Evolutionary conservation across 345 rosid species (phyloP).

Genomic region (Draba incana): DNA sequence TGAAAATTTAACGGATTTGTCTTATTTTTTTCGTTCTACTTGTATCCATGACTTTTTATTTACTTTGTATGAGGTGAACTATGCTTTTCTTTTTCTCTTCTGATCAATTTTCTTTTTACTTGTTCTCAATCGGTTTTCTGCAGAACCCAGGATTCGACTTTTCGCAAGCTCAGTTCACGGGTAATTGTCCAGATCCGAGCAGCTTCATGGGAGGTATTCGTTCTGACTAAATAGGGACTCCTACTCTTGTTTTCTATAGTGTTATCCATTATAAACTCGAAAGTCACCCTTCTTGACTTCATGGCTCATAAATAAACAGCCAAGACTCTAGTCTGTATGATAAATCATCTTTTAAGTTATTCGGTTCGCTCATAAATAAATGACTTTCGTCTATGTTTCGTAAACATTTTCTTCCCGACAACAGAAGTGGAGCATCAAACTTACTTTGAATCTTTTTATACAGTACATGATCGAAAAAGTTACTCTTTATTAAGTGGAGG

Average conservation of each 20-base stretch:
- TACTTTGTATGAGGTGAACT: conserved; percentile 8
- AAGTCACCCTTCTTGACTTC: background rate
- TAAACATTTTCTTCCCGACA: background rate
- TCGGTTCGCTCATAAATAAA: background rate
- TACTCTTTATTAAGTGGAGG: background rate
- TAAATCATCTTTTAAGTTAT: conserved; percentile 3
- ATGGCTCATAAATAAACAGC: conserved; percentile 23
- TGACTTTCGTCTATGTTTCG: background rate
- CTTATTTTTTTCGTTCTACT: conserved; percentile 1
- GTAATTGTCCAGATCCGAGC: conserved; percentile 88
- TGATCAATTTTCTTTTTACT: background rate
- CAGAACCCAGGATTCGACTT: conserved; percentile 99
- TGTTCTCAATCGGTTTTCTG: conserved; percentile 10
- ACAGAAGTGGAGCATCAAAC: background rate
- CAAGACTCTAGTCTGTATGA: background rate
- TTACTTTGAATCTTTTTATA: background rate
- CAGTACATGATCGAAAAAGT: background rate
- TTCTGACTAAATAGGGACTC: conserved; percentile 48
- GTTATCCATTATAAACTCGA: background rate
- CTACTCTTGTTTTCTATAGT: conserved; percentile 1
- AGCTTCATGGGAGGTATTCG: conserved; percentile 92
- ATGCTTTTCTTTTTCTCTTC: conserved; percentile 1
- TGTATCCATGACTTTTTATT: background rate
- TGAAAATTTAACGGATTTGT: too few species aligned
- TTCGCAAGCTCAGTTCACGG: conserved; percentile 90